Conservation (phyloP, 106 monocot species). For the Dendrobium officinale region DNA sequence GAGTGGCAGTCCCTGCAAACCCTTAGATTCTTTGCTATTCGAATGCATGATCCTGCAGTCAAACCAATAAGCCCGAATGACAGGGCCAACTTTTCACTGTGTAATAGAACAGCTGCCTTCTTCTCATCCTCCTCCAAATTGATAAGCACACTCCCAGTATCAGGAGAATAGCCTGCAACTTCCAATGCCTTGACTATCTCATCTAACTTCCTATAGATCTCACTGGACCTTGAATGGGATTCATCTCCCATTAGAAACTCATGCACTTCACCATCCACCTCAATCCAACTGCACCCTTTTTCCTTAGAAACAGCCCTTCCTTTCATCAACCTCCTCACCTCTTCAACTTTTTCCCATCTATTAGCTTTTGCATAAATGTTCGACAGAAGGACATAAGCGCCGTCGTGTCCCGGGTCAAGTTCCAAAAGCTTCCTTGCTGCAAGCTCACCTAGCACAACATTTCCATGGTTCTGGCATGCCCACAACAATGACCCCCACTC, state of each 20-base stretch:
- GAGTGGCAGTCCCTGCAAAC: conserved; percentile 65
- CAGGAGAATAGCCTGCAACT: conserved; percentile 37
- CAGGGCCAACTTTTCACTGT: conserved; percentile 68
- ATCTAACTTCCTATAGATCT: conserved; percentile 41
- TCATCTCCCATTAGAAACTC: conserved; percentile 55
- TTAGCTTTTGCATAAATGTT: conserved; percentile 50
- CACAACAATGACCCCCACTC: conserved; percentile 59
- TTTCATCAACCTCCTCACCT: conserved; percentile 48
- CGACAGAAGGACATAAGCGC: conserved; percentile 52
- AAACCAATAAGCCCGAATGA: conserved; percentile 37
- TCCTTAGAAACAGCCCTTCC: conserved; percentile 33
- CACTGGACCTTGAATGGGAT: conserved; percentile 29
- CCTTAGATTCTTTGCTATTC: conserved; percentile 62
- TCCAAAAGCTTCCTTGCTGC: conserved; percentile 45
- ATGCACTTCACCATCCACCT: conserved; percentile 55
- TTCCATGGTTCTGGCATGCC: conserved; percentile 36
- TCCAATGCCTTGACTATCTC: conserved; percentile 40
- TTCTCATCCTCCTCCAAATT: conserved; percentile 60
- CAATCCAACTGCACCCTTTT: conserved; percentile 49
- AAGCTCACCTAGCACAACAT: conserved; percentile 35
- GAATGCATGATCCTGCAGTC: conserved; percentile 17
- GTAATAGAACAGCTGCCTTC: conserved; percentile 34
- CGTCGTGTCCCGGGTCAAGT: conserved; percentile 45
- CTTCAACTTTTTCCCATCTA: conserved; percentile 35
- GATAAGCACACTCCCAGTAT: conserved; percentile 32